Evolutionary conservation across 2,329 filamentous ascomycete species (phyloP).

Genomic region (Paecilomyces sp.): DNA sequence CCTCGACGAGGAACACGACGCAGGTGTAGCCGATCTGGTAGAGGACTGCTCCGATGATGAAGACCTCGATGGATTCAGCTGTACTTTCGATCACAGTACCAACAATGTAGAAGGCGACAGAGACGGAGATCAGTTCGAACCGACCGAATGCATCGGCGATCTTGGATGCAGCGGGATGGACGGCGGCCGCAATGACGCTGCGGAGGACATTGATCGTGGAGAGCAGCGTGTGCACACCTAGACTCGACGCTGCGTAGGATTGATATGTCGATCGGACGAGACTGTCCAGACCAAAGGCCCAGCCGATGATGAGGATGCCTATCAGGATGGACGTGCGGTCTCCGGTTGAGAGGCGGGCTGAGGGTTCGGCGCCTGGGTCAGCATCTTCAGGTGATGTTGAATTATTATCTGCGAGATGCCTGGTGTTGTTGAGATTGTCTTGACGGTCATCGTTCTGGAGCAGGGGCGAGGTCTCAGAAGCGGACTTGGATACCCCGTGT

Average conservation of each 20-base stretch:
- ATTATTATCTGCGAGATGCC: background rate
- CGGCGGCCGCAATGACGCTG: constrained; percentile 53
- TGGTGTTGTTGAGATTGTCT: background rate
- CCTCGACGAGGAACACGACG: constrained; percentile 55
- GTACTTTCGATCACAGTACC: constrained; percentile 52
- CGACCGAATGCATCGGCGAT: constrained; percentile 58
- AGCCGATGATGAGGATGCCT: constrained; percentile 56
- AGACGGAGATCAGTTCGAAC: constrained; percentile 50
- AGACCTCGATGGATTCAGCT: constrained; percentile 43
- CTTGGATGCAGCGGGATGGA: constrained; percentile 53
- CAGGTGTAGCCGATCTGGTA: constrained; percentile 60
- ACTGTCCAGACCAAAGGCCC: constrained; percentile 57
- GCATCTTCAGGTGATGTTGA: background rate
- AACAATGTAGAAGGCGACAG: constrained; percentile 50
- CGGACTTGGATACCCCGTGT: background rate
- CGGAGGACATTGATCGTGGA: constrained; percentile 54
- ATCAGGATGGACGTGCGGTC: constrained; percentile 55
- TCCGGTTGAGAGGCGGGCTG: background rate
- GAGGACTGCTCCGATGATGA: constrained; percentile 52
- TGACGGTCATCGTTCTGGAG: background rate
- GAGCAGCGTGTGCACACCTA: constrained; percentile 48
- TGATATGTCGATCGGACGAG: constrained; percentile 48
- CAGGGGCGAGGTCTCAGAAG: background rate
- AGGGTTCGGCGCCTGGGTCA: background rate
- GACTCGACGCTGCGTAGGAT: constrained; percentile 48